phyloP scores from a whole-genome alignment of 2,329 filamentous ascomycete genomes.

The Aspergillus pseudonomiae region DNA sequence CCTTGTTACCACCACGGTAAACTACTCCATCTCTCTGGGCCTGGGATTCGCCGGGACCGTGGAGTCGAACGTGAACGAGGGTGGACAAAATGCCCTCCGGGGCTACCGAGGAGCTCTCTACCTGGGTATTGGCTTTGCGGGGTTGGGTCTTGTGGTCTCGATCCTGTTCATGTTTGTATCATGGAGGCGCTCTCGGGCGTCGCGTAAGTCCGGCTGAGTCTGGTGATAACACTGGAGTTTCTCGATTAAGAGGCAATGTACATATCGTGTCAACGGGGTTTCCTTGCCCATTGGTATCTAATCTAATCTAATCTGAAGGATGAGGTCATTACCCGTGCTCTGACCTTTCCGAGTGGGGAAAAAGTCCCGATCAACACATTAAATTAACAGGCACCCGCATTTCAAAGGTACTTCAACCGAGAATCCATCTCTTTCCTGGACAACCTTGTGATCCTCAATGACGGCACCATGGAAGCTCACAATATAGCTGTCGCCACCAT shows the following conservation, averaged over 20 bases:
- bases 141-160: constrained; percentile 25
- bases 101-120: constrained; percentile 47
- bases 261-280: no score
- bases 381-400: background rate
- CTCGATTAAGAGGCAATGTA: background rate
- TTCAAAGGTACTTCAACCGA: background rate
- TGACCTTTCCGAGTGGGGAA: background rate
- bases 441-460: background rate
- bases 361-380: background rate
- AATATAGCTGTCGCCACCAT: constrained; percentile 19
- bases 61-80: constrained; percentile 52
- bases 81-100: constrained; percentile 35
- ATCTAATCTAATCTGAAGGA: background rate
- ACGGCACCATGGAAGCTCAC: constrained; percentile 21
- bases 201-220: background rate
- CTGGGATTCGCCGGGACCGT: constrained; percentile 69
- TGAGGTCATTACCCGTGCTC: background rate
- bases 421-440: background rate
- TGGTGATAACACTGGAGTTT: background rate
- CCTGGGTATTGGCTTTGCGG: constrained; percentile 40
- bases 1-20: constrained; percentile 66
- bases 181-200: constrained; percentile 9
- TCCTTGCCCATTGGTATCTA: background rate
- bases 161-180: constrained; percentile 21
- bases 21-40: constrained; percentile 69